Base-by-base conservation (phyloP, 139 green algal genomes). In the Chlamydomonas incerta region DNA sequence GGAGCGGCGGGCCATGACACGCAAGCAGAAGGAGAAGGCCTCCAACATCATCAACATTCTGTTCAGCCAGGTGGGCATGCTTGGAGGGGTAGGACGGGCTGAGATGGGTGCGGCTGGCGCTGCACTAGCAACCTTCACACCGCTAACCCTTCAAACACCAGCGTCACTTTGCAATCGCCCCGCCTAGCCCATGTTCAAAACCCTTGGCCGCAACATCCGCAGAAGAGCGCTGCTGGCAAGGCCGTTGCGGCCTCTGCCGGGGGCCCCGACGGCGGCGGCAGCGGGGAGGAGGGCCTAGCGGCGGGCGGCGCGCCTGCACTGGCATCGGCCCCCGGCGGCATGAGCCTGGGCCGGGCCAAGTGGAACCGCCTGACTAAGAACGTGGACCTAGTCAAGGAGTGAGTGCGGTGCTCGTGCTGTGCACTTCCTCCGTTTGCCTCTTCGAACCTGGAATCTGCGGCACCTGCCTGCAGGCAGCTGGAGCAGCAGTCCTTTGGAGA, bases 1-100 rank as follows among this genome's bases (percentile, higher is more conserved):
- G 81, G 66, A 88, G 65, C 47, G 55, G 66, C 65, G 55, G 24
- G 68, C 52, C 33, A 65, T 70, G 33, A 71, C 75, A 29, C 57
- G 77, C 18, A 65, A 67, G 66, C 83, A 88, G 74, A 77, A 77
- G 65, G 82, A 68, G 55, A 75, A 75, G 41, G 72, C 80, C 6
- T 34, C 46, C 37, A 85, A 65, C 46, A 76, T 85, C n/a, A 26
- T 85, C 18, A 60, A 52, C 35, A 80, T 65, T 55, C 68, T 87
- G 18, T 87, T 87, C 29, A 31, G 50, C 20, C 60, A 73, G 62
- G 75, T 82, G 21, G 13, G 68, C 1, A 6, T 31, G n/a, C 11
- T 4, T 28, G 41, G 29, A 28, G 65, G 9, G n/a, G 31, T 3
- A 21, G n/a, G 65, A 71, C 8, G 65, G 65, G n/a, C 28, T 41